Conservation (phyloP, 257 asterid genomes). For the Linderniella brevidens region DNA sequence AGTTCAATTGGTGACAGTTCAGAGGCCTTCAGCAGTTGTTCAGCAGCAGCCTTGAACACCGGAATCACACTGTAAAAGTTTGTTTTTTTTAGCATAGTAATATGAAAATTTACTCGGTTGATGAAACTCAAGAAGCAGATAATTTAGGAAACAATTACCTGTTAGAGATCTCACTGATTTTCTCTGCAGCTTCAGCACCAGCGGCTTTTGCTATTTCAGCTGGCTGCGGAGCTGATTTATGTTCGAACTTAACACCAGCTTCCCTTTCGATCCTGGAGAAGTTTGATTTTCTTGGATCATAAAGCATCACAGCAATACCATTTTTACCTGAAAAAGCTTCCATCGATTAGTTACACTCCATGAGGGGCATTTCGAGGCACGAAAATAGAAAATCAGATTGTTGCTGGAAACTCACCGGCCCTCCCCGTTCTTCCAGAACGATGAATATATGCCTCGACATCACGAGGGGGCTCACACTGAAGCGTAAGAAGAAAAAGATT, state of each 20-base stretch:
- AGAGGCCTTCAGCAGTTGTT: constrained; percentile 48
- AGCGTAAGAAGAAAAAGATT: constrained; percentile 6
- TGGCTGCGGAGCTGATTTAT: constrained; percentile 89
- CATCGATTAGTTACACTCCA: background rate
- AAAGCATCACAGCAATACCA: constrained; percentile 93
- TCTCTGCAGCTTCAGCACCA: constrained; percentile 68
- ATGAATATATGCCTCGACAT: constrained; percentile 95
- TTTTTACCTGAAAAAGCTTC: constrained; percentile 39
- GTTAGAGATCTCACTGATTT: constrained; percentile 49
- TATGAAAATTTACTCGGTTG: too few relatives aligned
- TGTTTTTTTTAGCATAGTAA: background rate
- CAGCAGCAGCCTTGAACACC: constrained; percentile 79
- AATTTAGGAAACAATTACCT: constrained; percentile 23
- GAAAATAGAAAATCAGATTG: constrained; percentile 4
- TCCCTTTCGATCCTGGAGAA: constrained; percentile 80
- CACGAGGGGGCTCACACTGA: constrained; percentile 96
- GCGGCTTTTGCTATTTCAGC: constrained; percentile 84
- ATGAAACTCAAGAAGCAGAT: background rate
- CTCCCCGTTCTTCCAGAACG: constrained; percentile 98
- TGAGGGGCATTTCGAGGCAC: constrained; percentile 1
- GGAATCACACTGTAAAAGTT: constrained; percentile 60
- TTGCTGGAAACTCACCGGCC: constrained; percentile 52
- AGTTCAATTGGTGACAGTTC: constrained; percentile 62
- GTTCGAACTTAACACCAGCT: constrained; percentile 89
- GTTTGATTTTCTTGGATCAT: constrained; percentile 77